Conservation (phyloP, 1,284 basidiomycete genomes). For the Fomitopsis schrenkii region DNA sequence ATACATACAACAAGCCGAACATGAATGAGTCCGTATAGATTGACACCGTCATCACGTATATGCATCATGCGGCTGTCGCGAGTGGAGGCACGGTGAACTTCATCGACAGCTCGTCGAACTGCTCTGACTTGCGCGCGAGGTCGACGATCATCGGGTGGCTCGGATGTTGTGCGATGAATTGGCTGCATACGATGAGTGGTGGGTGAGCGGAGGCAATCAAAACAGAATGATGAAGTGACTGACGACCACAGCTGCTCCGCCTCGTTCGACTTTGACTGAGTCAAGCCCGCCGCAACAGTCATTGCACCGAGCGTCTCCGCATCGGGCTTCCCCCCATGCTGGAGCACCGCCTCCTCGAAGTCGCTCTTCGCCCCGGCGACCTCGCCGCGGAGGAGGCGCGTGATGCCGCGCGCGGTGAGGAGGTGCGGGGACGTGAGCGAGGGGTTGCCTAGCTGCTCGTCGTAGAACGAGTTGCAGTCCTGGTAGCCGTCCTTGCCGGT, state of each 20-base stretch:
- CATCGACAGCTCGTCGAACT: conserved; percentile 70
- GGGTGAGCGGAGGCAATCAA: conserved; percentile 2
- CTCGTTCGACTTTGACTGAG: conserved; percentile 51
- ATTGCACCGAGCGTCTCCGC: conserved; percentile 70
- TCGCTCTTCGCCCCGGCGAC: conserved; percentile 82
- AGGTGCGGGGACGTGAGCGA: conserved; percentile 72
- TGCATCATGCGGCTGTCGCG: conserved; percentile 31
- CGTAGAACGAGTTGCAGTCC: conserved; percentile 81
- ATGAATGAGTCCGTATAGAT: background rate
- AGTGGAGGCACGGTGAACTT: conserved; percentile 63
- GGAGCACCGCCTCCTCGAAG: conserved; percentile 71
- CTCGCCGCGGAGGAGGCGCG: conserved; percentile 80
- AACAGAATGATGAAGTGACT: conserved; percentile 25
- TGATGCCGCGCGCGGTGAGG: conserved; percentile 80
- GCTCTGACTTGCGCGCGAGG: conserved; percentile 50
- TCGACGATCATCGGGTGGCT: conserved; percentile 68
- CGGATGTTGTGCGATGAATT: conserved; percentile 54
- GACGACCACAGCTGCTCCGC: conserved; percentile 69
- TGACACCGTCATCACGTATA: too few species aligned
- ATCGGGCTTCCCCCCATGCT: conserved; percentile 46
- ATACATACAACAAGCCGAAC: background rate
- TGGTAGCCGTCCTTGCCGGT: conserved; percentile 74
- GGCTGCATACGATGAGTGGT: conserved; percentile 35
- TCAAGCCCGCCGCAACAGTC: conserved; percentile 64
- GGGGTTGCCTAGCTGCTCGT: conserved; percentile 87